These are phyloP conservation scores for Nicotiana paniculata DNA, from an alignment of 257 asterid genomes.

Conservation along the genomic window DNA sequence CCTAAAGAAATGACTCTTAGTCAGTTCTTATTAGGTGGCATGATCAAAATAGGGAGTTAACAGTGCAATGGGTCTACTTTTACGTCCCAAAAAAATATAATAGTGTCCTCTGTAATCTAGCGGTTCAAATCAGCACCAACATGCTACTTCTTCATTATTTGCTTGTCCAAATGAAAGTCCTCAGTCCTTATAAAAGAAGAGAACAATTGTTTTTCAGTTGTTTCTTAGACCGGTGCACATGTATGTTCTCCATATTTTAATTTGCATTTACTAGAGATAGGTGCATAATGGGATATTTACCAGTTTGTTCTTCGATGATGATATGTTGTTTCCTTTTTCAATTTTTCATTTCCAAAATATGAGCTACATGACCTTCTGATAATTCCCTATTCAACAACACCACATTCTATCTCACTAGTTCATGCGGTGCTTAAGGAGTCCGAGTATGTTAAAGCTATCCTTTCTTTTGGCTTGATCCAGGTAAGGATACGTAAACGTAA, in stretches of 20 bases:
- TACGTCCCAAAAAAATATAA: neutral
- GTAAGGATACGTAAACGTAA: too few relatives aligned
- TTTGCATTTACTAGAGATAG: neutral
- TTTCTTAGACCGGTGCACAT: neutral
- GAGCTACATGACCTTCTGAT: too few relatives aligned
- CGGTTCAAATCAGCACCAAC: neutral
- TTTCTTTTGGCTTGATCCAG: too few relatives aligned
- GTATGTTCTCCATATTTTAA: neutral
- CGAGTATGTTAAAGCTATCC: too few relatives aligned
- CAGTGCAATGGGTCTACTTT: neutral
- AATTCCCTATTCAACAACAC: too few relatives aligned
- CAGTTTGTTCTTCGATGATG: neutral
- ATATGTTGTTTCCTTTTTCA: too few relatives aligned
- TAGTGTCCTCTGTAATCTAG: neutral
- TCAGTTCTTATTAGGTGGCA: too few relatives aligned
- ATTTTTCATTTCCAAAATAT: too few relatives aligned
- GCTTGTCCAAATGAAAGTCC: neutral
- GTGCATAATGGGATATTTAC: neutral
- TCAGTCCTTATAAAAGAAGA: neutral
- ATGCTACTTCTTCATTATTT: neutral
- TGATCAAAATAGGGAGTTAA: neutral
- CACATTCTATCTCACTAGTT: too few relatives aligned
- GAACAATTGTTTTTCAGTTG: neutral
- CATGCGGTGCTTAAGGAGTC: too few relatives aligned
- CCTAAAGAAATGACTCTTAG: too few relatives aligned